These are phyloP conservation scores for Boletus rubropictus DNA, from an alignment of 768 basidiomycete species.

Conservation along the genomic window DNA sequence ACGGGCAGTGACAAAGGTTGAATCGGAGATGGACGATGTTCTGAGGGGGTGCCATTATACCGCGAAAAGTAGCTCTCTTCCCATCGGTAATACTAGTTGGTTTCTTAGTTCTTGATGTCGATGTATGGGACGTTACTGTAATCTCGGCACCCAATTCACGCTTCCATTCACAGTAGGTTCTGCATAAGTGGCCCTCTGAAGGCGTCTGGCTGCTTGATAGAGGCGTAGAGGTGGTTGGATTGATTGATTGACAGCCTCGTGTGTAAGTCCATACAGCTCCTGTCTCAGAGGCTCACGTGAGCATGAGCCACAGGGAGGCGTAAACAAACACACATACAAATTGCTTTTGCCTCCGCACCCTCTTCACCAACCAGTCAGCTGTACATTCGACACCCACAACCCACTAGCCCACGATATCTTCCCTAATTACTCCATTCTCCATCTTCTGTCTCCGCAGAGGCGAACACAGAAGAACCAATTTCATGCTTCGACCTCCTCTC, in stretches of 20 bases:
- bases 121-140: neutral
- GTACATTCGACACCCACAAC: conserved; percentile 5
- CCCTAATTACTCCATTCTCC: conserved; percentile 15
- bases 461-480: conserved; percentile 37
- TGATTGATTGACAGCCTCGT: no score
- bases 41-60: no score
- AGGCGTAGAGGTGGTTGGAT: no score
- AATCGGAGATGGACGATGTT: no score
- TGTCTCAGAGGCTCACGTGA: neutral
- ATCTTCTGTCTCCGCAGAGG: conserved; percentile 30
- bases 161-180: neutral
- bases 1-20: conserved; percentile 3
- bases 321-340: conserved; percentile 30
- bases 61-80: no score
- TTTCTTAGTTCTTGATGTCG: neutral
- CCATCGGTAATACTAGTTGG: no score
- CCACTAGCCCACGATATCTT: conserved; percentile 26
- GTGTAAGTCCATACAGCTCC: no score
- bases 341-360: conserved; percentile 5
- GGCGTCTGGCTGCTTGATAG: no score
- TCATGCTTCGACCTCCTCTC: conserved; percentile 91
- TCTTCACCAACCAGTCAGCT: neutral
- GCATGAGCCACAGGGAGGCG: conserved; percentile 3
- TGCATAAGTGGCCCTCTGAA: no score
- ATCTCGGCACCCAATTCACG: neutral